Conservation (phyloP, 2,329 filamentous ascomycete species). For the Lecanicillium sp. region DNA sequence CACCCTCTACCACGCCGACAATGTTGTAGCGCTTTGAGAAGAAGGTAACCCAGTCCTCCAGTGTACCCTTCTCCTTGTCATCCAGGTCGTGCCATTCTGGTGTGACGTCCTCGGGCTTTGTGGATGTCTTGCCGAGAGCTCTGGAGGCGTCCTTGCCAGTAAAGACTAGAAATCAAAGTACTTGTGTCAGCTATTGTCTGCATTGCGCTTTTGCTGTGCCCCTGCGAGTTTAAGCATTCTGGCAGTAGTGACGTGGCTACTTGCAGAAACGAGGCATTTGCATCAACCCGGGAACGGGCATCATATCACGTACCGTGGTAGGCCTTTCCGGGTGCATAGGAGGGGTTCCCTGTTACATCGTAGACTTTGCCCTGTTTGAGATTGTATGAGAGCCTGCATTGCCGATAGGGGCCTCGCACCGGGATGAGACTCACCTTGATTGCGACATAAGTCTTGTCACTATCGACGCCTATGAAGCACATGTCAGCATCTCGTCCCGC, state of each 20-base stretch:
- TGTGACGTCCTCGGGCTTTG: constrained; percentile 73
- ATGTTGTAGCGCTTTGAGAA: constrained; percentile 97
- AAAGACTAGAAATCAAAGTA: constrained; percentile 58
- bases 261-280: constrained; percentile 84
- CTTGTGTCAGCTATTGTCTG: no score
- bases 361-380: constrained; percentile 74
- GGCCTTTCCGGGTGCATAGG: constrained; percentile 38
- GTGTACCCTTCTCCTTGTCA: constrained; percentile 75
- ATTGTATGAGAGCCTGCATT: constrained; percentile 5
- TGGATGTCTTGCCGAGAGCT: constrained; percentile 77
- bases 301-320: constrained; percentile 66
- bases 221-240: constrained; percentile 6
- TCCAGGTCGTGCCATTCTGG: constrained; percentile 76
- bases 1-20: constrained; percentile 58
- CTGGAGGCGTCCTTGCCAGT: constrained; percentile 93
- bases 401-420: background rate
- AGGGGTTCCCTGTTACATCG: constrained; percentile 76
- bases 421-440: constrained; percentile 48
- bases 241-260: constrained; percentile 18
- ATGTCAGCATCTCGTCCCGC: constrained; percentile 12
- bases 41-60: constrained; percentile 92
- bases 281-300: no score
- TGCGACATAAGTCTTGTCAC: constrained; percentile 57
- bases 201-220: no score
- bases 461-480: constrained; percentile 47